A percentile compares a stretch with the other conserved stretches of the same genome.
phyloP scores from a whole-genome alignment of 768 basidiomycete genomes.

The Agaricus subrufescens region DNA sequence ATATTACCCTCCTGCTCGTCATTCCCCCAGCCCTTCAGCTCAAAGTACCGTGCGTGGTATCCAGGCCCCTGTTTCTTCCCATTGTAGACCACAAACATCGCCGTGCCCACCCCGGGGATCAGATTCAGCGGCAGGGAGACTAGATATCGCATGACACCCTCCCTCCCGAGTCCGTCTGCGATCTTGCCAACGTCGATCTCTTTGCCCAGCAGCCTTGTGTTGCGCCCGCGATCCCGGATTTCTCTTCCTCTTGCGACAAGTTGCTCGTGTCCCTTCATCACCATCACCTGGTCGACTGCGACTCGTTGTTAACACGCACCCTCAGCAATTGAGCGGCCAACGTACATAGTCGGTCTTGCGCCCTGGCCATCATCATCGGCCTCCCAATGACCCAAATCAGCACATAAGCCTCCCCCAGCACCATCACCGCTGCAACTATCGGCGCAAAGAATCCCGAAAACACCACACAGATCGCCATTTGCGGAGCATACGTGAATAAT shows the following conservation, averaged over 20 bases:
- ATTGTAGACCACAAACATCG: slow-evolving; percentile 54
- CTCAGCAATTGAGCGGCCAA: slow-evolving; percentile 4
- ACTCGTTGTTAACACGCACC: not conserved
- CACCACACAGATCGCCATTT: slow-evolving; percentile 57
- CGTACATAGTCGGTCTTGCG: slow-evolving; percentile 36
- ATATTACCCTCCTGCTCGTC: slow-evolving; percentile 41
- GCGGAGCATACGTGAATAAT: slow-evolving; percentile 60
- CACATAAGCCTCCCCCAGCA: slow-evolving; percentile 38
- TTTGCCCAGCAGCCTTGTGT: slow-evolving; percentile 43
- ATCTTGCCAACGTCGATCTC: slow-evolving; percentile 34
- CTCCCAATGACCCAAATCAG: slow-evolving; percentile 31
- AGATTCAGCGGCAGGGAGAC: slow-evolving; percentile 64
- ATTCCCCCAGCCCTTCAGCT: slow-evolving; percentile 52
- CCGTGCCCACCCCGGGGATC: slow-evolving; percentile 62
- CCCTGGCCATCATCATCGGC: slow-evolving; percentile 27
- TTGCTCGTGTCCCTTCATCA: slow-evolving; percentile 28
- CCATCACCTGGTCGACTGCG: slow-evolving; percentile 31
- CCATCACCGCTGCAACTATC: slow-evolving; percentile 41
- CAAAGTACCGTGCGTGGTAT: slow-evolving; percentile 66
- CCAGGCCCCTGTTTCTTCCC: slow-evolving; percentile 47
- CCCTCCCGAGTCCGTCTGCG: slow-evolving; percentile 36
- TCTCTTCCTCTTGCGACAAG: slow-evolving; percentile 28
- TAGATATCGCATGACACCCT: slow-evolving; percentile 51
- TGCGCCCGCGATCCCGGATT: slow-evolving; percentile 25
- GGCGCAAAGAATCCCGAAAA: slow-evolving; percentile 65